Base-by-base conservation (phyloP, 2,329 filamentous ascomycete genomes). In the Fusarium keratoplasticum region DNA sequence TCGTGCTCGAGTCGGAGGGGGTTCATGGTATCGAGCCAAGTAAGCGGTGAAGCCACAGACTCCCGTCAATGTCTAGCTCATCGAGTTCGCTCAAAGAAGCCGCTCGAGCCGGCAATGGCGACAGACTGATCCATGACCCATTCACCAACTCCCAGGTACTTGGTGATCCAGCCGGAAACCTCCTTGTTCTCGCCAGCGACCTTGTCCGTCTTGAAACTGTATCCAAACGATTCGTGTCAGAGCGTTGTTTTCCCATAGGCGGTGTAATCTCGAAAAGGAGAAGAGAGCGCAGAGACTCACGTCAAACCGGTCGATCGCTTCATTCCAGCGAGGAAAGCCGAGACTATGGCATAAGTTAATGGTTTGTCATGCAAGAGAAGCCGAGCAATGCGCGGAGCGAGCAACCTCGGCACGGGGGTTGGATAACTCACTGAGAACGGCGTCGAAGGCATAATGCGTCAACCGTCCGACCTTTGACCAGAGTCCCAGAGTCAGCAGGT, bases 101-200 rank as follows among this genome's bases (percentile, higher is more conserved):
- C 90, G 81, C 94, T 97, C 58, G 93, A 92, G 47, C 95, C 93
- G 82, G 98, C 94, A 66, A 98, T 90, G 44, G 95, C 95, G 35
- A 98, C 95, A 33, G 95, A 97, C 86, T 97, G 94, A 84, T 99
- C 96, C 95, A 99, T 97, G 74, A 98, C 94, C 91, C 95, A 98
- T 87, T 99, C 96, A 78, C 96, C 96, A 20, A 98, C 92, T 72
- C 95, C 95, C 50, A 98, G 91, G 83, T 98, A 98, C 82, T 93
- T 96, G 80, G 96, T 93, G 76, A 98, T 91, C 95, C 95, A 98
- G 80, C 92, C 92, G 82, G 93, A 92, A 77, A 96, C 84, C 72
- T 95, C 93, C 82, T 94, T 94, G 83, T 92, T 96, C 67, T 97
- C 94, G 81, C 88, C 87, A 35, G 93, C 89, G 80, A 98, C 89